A percentile compares a stretch with the other conserved stretches of the same genome.
Evolutionary conservation across 257 asterid species (phyloP).

Genomic region (Ligustrum vulgare): DNA sequence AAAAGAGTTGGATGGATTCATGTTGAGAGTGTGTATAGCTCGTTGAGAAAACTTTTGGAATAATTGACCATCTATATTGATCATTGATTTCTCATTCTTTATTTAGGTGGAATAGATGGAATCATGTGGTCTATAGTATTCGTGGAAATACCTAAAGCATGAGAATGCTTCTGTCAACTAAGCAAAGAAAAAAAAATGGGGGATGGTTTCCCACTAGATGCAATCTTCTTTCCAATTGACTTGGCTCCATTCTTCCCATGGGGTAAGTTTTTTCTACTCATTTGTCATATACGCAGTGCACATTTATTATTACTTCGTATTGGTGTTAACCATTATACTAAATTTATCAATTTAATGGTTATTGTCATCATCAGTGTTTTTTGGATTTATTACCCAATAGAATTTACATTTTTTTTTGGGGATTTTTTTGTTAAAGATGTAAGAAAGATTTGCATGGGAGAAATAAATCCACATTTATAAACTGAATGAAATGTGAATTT

Average conservation of each 20-base stretch:
- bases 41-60: background rate
- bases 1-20: background rate
- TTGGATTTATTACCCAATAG: background rate
- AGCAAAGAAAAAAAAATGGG: constrained; percentile 39
- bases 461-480: background rate
- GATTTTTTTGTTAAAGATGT: background rate
- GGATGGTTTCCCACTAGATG: constrained; percentile 34
- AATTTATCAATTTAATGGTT: background rate
- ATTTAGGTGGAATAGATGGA: constrained; percentile 95
- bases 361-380: background rate
- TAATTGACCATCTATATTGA: no score
- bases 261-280: constrained; percentile 26
- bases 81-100: background rate
- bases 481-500: background rate
- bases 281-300: background rate
- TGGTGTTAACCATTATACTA: background rate
- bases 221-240: constrained; percentile 42
- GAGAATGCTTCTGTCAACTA: constrained; percentile 29
- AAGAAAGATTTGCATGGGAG: background rate
- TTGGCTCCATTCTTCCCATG: constrained; percentile 55
- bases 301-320: background rate
- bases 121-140: constrained; percentile 64
- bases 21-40: background rate
- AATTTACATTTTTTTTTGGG: background rate
- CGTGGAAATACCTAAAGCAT: constrained; percentile 50